Base-by-base conservation (phyloP, 1,284 basidiomycete species). In the Puccinia polysora region DNA sequence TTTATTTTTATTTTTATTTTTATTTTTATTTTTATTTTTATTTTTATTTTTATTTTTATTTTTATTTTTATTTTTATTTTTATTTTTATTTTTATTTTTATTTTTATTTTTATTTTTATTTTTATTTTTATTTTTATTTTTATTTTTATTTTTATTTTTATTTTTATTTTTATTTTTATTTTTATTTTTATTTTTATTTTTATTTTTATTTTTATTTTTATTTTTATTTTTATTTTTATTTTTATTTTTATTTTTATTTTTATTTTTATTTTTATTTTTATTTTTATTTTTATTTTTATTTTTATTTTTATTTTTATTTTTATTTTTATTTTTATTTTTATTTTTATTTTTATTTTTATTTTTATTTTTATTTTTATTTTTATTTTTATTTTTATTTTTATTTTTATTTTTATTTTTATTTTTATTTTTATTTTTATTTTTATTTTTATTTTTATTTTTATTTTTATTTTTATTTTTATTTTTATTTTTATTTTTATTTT, bases 371-470 rank as follows among this genome's bases (percentile, higher is more conserved):
- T 58, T 47, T 18, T 49, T 20, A 25, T 36, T 32, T 64, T 63
- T 15, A 36, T 59, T n/a, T 25, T 52, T 14, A 5, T 36, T 47
- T 18, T 59, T 7, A 28, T 59, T 43, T 58, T 12, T 25, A 15
- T 49, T 71, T 68, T 34, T 50, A 15, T 60, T 63, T 15, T 60
- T 60, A 65, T 30, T 50, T 52, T 84, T 79, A 32, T 87, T 86
- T 34, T 87, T 87, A 34, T 85, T 82, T 70, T 89, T n/a, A n/a
- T n/a, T n/a, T n/a, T n/a, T n/a, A n/a, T n/a, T n/a, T n/a, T n/a
- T n/a, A n/a, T n/a, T n/a, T n/a, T n/a, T n/a, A n/a, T n/a, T n/a
- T n/a, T n/a, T n/a, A n/a, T n/a, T n/a, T n/a, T n/a, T n/a, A n/a
- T n/a, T n/a, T n/a, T n/a, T n/a, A n/a, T n/a, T n/a, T n/a, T n/a